A percentile compares a stretch with the other conserved stretches of the same genome.
phyloP scores from a whole-genome alignment of 1,284 basidiomycete species.

The Ganoderma lingzhi region DNA sequence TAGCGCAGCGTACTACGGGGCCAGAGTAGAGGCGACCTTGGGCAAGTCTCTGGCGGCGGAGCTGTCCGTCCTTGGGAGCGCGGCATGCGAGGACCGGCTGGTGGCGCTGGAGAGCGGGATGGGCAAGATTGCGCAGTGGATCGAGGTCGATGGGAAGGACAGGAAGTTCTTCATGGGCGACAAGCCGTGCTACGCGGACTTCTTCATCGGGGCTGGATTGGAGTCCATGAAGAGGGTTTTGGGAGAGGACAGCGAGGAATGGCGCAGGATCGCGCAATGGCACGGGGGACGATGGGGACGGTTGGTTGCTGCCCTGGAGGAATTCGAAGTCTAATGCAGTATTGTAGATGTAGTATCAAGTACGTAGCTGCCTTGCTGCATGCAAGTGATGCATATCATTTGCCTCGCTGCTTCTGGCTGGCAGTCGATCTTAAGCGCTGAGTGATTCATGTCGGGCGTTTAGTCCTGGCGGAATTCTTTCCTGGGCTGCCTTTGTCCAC shows the following conservation, averaged over 20 bases:
- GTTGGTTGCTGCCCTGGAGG: slow-evolving; percentile 28
- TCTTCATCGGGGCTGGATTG: slow-evolving; percentile 30
- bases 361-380: no score
- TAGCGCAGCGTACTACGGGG: slow-evolving; percentile 31
- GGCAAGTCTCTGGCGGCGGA: slow-evolving; percentile 31
- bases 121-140: slow-evolving; percentile 26
- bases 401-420: no score
- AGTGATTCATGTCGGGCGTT: neutral
- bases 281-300: slow-evolving; percentile 35
- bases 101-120: slow-evolving; percentile 27
- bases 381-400: no score
- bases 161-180: slow-evolving; percentile 31
- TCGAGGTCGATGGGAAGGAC: slow-evolving; percentile 22
- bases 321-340: neutral
- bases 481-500: neutral
- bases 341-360: neutral
- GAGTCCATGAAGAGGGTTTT: slow-evolving; percentile 27
- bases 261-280: slow-evolving; percentile 30
- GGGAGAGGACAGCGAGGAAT: slow-evolving; percentile 34
- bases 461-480: neutral
- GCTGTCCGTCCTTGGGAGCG: slow-evolving; percentile 23
- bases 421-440: neutral
- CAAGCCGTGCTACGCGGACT: slow-evolving; percentile 28
- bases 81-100: slow-evolving; percentile 24
- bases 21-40: slow-evolving; percentile 25